phyloP scores from a whole-genome alignment of 768 basidiomycete genomes.

The Collybia nuda region DNA sequence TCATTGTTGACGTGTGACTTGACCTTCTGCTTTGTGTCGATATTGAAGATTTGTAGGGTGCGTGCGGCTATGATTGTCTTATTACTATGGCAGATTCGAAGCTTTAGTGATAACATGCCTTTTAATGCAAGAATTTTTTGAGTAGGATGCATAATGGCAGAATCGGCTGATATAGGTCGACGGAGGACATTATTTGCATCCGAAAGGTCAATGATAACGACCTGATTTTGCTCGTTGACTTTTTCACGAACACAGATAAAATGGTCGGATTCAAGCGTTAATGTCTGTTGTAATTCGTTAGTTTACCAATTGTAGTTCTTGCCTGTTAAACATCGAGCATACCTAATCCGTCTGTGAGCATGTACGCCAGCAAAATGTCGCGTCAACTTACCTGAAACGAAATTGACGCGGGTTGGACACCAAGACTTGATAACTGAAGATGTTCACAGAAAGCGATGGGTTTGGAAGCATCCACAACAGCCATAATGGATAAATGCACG shows the following conservation, averaged over 20 bases:
- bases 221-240: constrained; percentile 92
- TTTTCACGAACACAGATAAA: constrained; percentile 98
- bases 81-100: constrained; percentile 10
- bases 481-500: constrained; percentile 32
- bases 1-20: constrained; percentile 93
- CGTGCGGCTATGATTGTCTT: constrained; percentile 66
- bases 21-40: constrained; percentile 96
- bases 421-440: constrained; percentile 91
- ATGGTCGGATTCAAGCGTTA: constrained; percentile 96
- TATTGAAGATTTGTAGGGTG: constrained; percentile 97
- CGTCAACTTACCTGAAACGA: constrained; percentile 83
- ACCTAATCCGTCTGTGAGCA: constrained; percentile 27
- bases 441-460: constrained; percentile 91
- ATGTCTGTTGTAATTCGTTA: constrained; percentile 51
- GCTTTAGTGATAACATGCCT: constrained; percentile 49
- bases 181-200: constrained; percentile 98
- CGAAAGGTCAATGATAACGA: constrained; percentile 96
- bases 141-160: constrained; percentile 96
- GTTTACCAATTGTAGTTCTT: not conserved
- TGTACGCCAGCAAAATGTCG: constrained; percentile 34
- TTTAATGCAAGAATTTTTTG: constrained; percentile 97
- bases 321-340: constrained; percentile 15
- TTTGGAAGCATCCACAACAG: constrained; percentile 55
- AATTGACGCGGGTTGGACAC: constrained; percentile 95
- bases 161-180: constrained; percentile 96